phyloP scores from a whole-genome alignment of 257 asterid genomes.

The Solanum virginianum region DNA sequence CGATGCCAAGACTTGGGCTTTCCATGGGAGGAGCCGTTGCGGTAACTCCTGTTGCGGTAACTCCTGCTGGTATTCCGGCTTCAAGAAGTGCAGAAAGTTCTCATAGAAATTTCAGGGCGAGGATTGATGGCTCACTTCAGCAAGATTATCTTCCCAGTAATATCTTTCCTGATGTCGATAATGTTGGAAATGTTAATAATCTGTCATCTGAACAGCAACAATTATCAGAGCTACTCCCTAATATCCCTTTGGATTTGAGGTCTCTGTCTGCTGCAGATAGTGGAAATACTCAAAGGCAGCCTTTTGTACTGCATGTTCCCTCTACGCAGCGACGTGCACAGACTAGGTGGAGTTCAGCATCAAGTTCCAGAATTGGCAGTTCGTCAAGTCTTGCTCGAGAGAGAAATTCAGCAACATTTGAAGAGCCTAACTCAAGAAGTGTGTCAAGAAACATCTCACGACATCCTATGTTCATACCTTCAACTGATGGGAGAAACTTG shows the following conservation, averaged over 20 bases:
- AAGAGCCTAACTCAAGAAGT: conserved; percentile 24
- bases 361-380: conserved; percentile 1
- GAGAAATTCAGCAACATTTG: conserved; percentile 22
- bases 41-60: conserved; percentile 25
- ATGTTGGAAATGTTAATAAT: conserved; percentile 24
- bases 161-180: conserved; percentile 18
- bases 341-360: not conserved
- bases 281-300: conserved; percentile 1
- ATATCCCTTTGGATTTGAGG: conserved; percentile 1
- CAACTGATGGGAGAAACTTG: conserved; percentile 35
- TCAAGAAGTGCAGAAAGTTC: conserved; percentile 32
- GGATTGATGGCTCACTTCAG: conserved; percentile 42
- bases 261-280: not conserved
- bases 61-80: conserved; percentile 18
- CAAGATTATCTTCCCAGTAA: conserved; percentile 22
- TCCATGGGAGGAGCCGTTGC: conserved; percentile 35
- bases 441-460: conserved; percentile 55
- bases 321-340: not conserved
- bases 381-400: not conserved
- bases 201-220: conserved; percentile 26
- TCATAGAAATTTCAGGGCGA: conserved; percentile 48
- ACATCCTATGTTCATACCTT: conserved; percentile 56
- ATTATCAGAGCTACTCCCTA: conserved; percentile 31
- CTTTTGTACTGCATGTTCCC: not conserved
- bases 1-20: conserved; percentile 50